A percentile compares a stretch with the other conserved stretches of the same genome.
Conservation (phyloP, 75 land plant genomes). For the Pseudotsuga menziesii region DNA sequence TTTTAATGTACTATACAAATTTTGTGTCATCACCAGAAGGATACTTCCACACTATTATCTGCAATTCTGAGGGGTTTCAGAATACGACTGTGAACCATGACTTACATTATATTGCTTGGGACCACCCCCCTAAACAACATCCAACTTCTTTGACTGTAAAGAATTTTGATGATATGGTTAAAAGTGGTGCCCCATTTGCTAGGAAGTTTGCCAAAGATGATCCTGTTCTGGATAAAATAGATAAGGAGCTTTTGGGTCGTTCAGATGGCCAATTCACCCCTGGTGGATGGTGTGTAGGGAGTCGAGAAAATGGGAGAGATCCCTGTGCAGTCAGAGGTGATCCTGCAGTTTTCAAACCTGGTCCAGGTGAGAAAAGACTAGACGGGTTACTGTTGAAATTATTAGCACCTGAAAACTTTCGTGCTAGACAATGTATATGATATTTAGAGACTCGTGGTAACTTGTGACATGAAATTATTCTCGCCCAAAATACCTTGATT, state of each 20-base stretch:
- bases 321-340: constrained; percentile 56
- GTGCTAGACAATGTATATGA: constrained; percentile 61
- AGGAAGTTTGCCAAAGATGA: constrained; percentile 46
- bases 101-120: constrained; percentile 72
- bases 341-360: constrained; percentile 47
- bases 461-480: no score
- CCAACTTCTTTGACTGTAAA: constrained; percentile 49
- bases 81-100: constrained; percentile 88
- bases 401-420: constrained; percentile 54
- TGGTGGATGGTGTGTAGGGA: constrained; percentile 80
- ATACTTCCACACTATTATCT: constrained; percentile 81
- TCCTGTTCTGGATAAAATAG: constrained; percentile 69
- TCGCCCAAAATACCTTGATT: no score
- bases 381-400: constrained; percentile 53
- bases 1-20: constrained; percentile 87
- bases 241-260: constrained; percentile 46
- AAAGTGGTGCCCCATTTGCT: constrained; percentile 80
- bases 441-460: neutral
- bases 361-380: constrained; percentile 47
- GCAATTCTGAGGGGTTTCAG: constrained; percentile 74
- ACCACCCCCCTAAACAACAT: constrained; percentile 83
- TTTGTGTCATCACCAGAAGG: constrained; percentile 78
- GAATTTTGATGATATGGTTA: constrained; percentile 59
- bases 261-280: constrained; percentile 41
- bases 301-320: constrained; percentile 35